A percentile compares a stretch with the other conserved stretches of the same genome.
These are phyloP conservation scores for Talaromyces borbonicus DNA, from an alignment of 495 filamentous ascomycete species.

Conservation along the genomic window DNA sequence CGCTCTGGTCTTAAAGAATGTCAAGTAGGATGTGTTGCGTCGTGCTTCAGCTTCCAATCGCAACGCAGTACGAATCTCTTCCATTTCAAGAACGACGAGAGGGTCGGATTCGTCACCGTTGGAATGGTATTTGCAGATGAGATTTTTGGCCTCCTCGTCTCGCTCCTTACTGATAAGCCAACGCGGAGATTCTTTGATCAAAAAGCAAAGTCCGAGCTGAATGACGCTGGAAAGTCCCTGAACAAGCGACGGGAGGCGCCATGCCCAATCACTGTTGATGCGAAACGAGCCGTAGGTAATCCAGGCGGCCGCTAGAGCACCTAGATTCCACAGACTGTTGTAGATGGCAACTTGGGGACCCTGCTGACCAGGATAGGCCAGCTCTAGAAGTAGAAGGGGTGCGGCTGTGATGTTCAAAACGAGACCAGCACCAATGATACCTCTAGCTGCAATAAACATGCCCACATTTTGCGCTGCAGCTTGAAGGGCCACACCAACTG, in stretches of 20 bases:
- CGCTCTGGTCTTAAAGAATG: conserved; percentile 47
- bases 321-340: conserved; percentile 9
- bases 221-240: background rate
- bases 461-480: conserved; percentile 14
- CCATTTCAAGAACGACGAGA: conserved; percentile 47
- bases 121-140: conserved; percentile 46
- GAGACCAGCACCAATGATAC: conserved; percentile 20
- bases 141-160: conserved; percentile 38
- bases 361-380: conserved; percentile 23
- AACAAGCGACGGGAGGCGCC: background rate
- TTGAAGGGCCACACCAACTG: conserved; percentile 15
- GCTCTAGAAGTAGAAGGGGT: conserved; percentile 22
- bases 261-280: background rate
- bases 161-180: conserved; percentile 29
- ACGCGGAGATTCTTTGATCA: background rate
- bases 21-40: conserved; percentile 50
- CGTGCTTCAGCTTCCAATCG: conserved; percentile 36
- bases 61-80: conserved; percentile 40
- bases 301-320: conserved; percentile 24
- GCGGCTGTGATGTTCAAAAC: conserved; percentile 12
- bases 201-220: background rate
- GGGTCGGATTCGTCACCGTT: conserved; percentile 37
- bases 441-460: conserved; percentile 17
- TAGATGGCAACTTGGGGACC: conserved; percentile 10
- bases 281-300: background rate